Percentiles rank a stretch among this genome's conserved stretches.
Conservation (phyloP, 495 filamentous ascomycete species). For the Penicillium lagena region DNA sequence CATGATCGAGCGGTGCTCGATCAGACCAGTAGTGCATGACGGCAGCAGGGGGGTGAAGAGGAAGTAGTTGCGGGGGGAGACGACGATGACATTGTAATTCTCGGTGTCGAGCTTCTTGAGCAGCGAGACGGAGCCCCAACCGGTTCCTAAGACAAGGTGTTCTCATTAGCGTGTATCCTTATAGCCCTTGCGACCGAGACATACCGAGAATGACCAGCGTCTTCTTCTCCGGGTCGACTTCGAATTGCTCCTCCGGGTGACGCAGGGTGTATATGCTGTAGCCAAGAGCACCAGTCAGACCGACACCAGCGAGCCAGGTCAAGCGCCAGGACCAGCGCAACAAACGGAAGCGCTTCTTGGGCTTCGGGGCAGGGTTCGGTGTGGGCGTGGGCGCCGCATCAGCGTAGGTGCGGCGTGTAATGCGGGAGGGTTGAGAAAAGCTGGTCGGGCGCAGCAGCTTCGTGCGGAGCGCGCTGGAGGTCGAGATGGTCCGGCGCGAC, state of each 20-base stretch:
- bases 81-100: conserved; percentile 97
- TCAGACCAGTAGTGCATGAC: conserved; percentile 92
- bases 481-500: conserved; percentile 35
- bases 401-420: conserved; percentile 34
- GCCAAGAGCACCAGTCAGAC: conserved; percentile 59
- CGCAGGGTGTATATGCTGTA: conserved; percentile 78
- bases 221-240: conserved; percentile 86
- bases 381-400: conserved; percentile 30
- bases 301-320: conserved; percentile 63
- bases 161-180: conserved; percentile 8
- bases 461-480: conserved; percentile 17
- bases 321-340: conserved; percentile 71
- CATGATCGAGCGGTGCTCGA: conserved; percentile 99
- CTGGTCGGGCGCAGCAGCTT: conserved; percentile 18
- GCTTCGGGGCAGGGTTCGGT: conserved; percentile 25
- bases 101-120: conserved; percentile 97
- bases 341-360: conserved; percentile 42
- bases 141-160: conserved; percentile 58
- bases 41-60: conserved; percentile 96
- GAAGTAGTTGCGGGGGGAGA: conserved; percentile 97
- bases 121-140: conserved; percentile 94
- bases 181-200: conserved; percentile 14
- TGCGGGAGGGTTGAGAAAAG: conserved; percentile 22
- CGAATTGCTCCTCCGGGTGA: conserved; percentile 72
- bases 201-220: conserved; percentile 93